Conservation (phyloP, 176 grass and related monocot genomes). For the Avena atlantica region DNA sequence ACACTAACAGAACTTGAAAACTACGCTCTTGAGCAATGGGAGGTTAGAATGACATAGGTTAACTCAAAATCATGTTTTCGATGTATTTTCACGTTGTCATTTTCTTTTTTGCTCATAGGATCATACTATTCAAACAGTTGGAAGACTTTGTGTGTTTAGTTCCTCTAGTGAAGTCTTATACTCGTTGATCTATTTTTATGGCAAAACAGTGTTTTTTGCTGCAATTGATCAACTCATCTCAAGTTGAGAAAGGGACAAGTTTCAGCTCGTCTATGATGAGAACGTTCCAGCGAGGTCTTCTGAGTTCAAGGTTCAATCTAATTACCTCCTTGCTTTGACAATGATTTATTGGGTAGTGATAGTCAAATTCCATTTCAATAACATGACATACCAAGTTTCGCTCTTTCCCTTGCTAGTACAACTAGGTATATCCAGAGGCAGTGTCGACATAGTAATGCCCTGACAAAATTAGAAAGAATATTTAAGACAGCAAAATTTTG, state of each 20-base stretch:
- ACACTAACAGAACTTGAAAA: slow-evolving; percentile 68
- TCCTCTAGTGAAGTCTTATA: slow-evolving; percentile 10
- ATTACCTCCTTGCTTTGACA: slow-evolving; percentile 30
- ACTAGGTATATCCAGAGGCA: slow-evolving; percentile 10
- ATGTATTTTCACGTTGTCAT: slow-evolving; percentile 22
- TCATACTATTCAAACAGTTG: background rate
- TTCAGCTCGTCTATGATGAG: slow-evolving; percentile 92
- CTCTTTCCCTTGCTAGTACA: slow-evolving; percentile 32
- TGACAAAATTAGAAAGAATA: slow-evolving; percentile 21
- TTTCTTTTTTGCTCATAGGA: slow-evolving; percentile 21
- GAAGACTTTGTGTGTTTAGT: background rate
- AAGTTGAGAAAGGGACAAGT: slow-evolving; percentile 70
- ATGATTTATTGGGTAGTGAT: background rate
- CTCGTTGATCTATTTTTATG: slow-evolving; percentile 23
- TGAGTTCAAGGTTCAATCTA: slow-evolving; percentile 75
- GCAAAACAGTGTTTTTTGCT: slow-evolving; percentile 78
- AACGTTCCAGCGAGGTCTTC: slow-evolving; percentile 90
- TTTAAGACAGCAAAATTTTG: slow-evolving; percentile 18
- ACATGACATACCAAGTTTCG: slow-evolving; percentile 15
- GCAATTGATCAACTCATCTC: slow-evolving; percentile 97
- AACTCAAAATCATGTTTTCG: slow-evolving; percentile 27
- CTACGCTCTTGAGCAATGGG: slow-evolving; percentile 89
- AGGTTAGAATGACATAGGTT: slow-evolving; percentile 56
- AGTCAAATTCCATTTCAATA: slow-evolving; percentile 10
- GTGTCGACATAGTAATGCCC: slow-evolving; percentile 2